Evolutionary conservation across 1,139 yeast genomes (phyloP).

Genomic region (Meyerozyma sp.): DNA sequence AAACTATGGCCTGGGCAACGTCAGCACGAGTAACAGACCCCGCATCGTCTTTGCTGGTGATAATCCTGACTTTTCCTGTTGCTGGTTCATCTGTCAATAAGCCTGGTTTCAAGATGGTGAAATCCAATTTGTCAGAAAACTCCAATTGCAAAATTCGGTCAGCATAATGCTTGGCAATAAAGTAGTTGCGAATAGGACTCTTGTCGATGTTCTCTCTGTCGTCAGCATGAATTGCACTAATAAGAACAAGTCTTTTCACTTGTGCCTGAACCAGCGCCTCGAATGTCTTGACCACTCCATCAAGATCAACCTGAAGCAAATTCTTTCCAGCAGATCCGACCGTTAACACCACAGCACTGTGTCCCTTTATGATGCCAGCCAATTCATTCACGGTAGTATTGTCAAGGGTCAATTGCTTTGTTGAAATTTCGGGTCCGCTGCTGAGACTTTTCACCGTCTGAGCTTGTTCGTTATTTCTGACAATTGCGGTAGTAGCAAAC

Average conservation of each 20-base stretch:
- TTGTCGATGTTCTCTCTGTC: slow-evolving; percentile 33
- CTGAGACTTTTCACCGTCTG: slow-evolving; percentile 16
- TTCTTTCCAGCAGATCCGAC: slow-evolving; percentile 63
- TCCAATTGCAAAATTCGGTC: slow-evolving; percentile 41
- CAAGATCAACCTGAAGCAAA: slow-evolving; percentile 53
- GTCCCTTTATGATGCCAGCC: slow-evolving; percentile 35
- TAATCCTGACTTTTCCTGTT: slow-evolving; percentile 31
- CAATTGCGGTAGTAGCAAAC: slow-evolving; percentile 43
- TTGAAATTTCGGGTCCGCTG: slow-evolving; percentile 13
- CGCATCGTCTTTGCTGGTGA: slow-evolving; percentile 8
- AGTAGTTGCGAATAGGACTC: slow-evolving; percentile 32
- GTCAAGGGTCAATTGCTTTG: slow-evolving; percentile 34
- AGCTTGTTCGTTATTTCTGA: slow-evolving; percentile 44
- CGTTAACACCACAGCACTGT: slow-evolving; percentile 54
- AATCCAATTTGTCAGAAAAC: slow-evolving; percentile 32
- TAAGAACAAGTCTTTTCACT: slow-evolving; percentile 44
- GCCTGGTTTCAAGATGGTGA: slow-evolving; percentile 51
- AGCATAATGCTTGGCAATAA: slow-evolving; percentile 52
- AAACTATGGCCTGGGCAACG: slow-evolving; percentile 23
- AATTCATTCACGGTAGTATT: slow-evolving; percentile 29
- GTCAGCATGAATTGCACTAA: slow-evolving; percentile 55
- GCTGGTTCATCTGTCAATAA: slow-evolving; percentile 30
- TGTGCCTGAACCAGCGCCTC: slow-evolving; percentile 50
- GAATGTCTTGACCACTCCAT: slow-evolving; percentile 54
- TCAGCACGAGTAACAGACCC: slow-evolving; percentile 24